Percentiles rank a stretch among this genome's conserved stretches.
Conservation (phyloP, 2,329 filamentous ascomycete genomes). For the Microcera coccophila region DNA sequence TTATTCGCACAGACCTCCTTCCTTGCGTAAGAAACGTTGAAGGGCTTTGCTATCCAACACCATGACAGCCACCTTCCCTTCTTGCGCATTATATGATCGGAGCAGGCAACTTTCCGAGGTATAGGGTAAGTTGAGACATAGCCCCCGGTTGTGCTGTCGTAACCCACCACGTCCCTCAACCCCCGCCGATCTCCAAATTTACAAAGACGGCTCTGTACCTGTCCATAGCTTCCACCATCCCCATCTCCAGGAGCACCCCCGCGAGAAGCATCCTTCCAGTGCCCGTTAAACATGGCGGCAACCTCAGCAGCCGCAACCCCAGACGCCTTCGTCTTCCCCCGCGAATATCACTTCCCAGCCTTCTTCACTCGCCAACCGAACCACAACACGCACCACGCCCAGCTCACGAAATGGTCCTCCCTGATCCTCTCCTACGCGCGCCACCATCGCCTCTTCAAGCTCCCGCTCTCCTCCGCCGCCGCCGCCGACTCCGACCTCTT, state of each 20-base stretch:
- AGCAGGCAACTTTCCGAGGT: too few relatives aligned
- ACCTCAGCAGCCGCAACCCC: conserved; percentile 7
- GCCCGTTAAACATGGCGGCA: neutral
- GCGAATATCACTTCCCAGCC: conserved; percentile 71
- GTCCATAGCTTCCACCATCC: neutral
- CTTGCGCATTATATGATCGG: too few relatives aligned
- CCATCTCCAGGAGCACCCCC: conserved; percentile 1
- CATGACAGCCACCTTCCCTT: too few relatives aligned
- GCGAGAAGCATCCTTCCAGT: neutral
- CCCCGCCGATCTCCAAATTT: neutral
- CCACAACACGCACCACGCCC: conserved; percentile 66
- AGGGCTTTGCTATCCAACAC: too few relatives aligned
- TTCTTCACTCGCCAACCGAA: conserved; percentile 83
- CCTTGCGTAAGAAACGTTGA: too few relatives aligned
- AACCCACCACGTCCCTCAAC: conserved; percentile 1
- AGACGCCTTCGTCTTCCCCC: conserved; percentile 52
- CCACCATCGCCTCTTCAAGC: conserved; percentile 70
- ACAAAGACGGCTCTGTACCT: neutral
- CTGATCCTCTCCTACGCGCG: conserved; percentile 82
- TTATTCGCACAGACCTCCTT: too few relatives aligned
- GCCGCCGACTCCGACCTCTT: conserved; percentile 54
- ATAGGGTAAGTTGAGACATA: too few relatives aligned
- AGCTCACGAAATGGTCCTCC: conserved; percentile 80
- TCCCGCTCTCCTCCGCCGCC: conserved; percentile 54
- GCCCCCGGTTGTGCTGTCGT: too few relatives aligned